These are phyloP conservation scores for Ophiostoma sp. DNA, from an alignment of 2,329 filamentous ascomycete species.

Conservation along the genomic window DNA sequence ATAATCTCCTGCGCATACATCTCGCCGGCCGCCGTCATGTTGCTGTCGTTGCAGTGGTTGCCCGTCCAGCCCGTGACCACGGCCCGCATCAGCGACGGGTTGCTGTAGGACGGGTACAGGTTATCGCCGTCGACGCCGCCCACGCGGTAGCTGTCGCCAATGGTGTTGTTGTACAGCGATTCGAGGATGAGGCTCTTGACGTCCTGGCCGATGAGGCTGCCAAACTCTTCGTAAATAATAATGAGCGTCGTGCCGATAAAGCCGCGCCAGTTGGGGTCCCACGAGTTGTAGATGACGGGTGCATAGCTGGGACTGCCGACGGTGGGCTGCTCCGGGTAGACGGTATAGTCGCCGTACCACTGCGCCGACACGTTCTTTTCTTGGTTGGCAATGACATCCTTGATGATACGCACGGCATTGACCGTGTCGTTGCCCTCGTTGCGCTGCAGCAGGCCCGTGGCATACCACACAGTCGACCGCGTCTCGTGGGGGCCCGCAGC, in stretches of 20 bases:
- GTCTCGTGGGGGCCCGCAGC: slow-evolving; percentile 59
- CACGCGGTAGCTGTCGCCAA: slow-evolving; percentile 62
- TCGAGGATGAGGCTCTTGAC: slow-evolving; percentile 50
- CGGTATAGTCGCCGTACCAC: slow-evolving; percentile 56
- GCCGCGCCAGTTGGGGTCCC: slow-evolving; percentile 66
- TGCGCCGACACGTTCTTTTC: slow-evolving; percentile 53
- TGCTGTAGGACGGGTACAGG: slow-evolving; percentile 52
- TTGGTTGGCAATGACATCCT: slow-evolving; percentile 54
- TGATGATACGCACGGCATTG: slow-evolving; percentile 30
- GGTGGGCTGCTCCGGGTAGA: slow-evolving; percentile 57
- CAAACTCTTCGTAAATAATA: slow-evolving; percentile 59
- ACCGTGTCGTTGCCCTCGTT: slow-evolving; percentile 43
- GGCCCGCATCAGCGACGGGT: slow-evolving; percentile 57
- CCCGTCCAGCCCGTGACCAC: slow-evolving; percentile 62
- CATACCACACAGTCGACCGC: slow-evolving; percentile 60
- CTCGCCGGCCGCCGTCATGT: slow-evolving; percentile 61
- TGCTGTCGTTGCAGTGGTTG: slow-evolving; percentile 51
- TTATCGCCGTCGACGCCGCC: slow-evolving; percentile 62
- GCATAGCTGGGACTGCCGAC: slow-evolving; percentile 53
- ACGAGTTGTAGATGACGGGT: slow-evolving; percentile 53
- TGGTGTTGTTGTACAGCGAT: slow-evolving; percentile 55
- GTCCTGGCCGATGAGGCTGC: slow-evolving; percentile 43
- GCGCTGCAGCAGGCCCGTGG: slow-evolving; percentile 56
- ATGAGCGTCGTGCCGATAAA: slow-evolving; percentile 62
- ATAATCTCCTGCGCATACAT: slow-evolving; percentile 56